Conservation (phyloP, 192 early-diverging fungal genomes). For the Ambispora gerdemannii region DNA sequence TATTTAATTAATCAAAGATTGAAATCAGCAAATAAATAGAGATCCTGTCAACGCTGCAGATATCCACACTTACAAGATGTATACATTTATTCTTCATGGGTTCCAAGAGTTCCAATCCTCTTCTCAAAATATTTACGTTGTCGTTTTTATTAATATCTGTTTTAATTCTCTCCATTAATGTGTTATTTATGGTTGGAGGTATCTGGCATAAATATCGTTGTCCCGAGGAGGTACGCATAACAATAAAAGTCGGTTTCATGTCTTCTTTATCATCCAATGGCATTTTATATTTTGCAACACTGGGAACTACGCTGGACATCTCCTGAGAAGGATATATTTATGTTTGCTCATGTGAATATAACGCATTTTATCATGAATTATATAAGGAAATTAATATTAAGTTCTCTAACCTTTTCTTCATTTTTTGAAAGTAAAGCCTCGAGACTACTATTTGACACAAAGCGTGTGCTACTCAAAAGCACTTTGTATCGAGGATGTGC, state of each 20-base stretch:
- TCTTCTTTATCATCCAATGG: not conserved
- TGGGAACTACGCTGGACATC: constrained; percentile 3
- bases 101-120: constrained; percentile 57
- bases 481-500: constrained; percentile 50
- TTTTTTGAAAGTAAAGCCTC: not conserved
- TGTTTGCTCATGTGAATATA: not conserved
- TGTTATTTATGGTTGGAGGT: constrained; percentile 41
- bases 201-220: constrained; percentile 55
- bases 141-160: constrained; percentile 38
- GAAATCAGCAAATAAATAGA: not conserved
- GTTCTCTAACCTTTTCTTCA: too few relatives aligned
- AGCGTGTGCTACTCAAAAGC: not conserved
- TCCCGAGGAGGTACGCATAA: constrained; percentile 43
- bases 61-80: constrained; percentile 32
- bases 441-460: not conserved
- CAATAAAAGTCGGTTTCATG: constrained; percentile 25
- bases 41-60: not conserved
- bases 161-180: constrained; percentile 25
- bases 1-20: not conserved
- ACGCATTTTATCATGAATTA: too few relatives aligned
- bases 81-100: constrained; percentile 52
- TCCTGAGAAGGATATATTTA: constrained; percentile 7
- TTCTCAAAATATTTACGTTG: constrained; percentile 38
- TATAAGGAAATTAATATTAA: too few relatives aligned
- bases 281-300: not conserved